Evolutionary conservation across 129 eudicot species (phyloP), one percentile per base, ranked within the genome.

Genomic region (Flaveria linearis): DNA sequence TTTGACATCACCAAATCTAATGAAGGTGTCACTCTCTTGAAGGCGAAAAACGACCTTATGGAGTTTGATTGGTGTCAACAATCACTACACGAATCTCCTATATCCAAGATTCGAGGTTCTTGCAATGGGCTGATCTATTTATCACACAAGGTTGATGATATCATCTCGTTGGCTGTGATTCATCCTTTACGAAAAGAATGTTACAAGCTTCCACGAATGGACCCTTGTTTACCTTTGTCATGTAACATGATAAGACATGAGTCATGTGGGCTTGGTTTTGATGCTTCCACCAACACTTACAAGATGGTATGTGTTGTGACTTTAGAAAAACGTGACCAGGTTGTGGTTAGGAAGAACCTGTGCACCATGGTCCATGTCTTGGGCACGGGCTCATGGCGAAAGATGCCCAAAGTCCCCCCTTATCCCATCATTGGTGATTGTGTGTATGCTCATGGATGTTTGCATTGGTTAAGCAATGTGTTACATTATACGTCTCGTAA

Each of bases 281-380:
- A 74, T 43, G 26, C 25, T 60, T 74, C 69, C 10, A 74, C 18
- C 58, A 43, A 61, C 26, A 45, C 71, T 9, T 74, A 43, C 57
- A 74, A 74, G 71, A 46, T 61, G 57, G 78, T 74, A 9, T 72
- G 25, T 55, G 36, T 36, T 55, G 14, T 53, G 18, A 3, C 1
- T 9, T 4, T 3, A 39, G 22, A 11, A 39, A 8, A 45, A 45
- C 1, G 14, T 45, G 3, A 45, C 13, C 50, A 2, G 13, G 13
- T 9, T 8, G 11, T 9, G 11, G 50, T 45, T 45, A 9, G 13
- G 50, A 11, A 45, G 50, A 11, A 9, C 13, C 2, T 11, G 13
- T 56, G 67, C 55, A 39, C 68, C 68, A 36, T 73, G 67, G 77
- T 73, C 1, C 67, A 73, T 73, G 39, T 36, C 13, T 73, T 41